Conservation (phyloP, 306 rosid genomes). For the Lathyrus aphaca region DNA sequence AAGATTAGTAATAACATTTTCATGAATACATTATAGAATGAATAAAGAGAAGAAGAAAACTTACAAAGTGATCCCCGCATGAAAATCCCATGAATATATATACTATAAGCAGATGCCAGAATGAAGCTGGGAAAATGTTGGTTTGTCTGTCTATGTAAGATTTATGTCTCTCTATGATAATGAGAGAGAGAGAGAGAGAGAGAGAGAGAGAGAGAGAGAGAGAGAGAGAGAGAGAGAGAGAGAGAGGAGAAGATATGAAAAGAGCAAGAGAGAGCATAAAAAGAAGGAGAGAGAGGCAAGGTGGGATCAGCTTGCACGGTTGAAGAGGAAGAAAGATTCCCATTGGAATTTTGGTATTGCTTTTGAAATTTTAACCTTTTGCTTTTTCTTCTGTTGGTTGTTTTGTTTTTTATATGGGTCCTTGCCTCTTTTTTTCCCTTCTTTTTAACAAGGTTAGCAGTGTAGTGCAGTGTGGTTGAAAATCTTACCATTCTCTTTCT, state of each 20-base stretch:
- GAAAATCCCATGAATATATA: slow-evolving; percentile 59
- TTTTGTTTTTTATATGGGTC: slow-evolving; percentile 47
- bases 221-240: slow-evolving; percentile 48
- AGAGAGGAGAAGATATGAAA: slow-evolving; percentile 47
- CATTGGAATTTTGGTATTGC: slow-evolving; percentile 56
- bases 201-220: slow-evolving; percentile 53
- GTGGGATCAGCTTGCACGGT: slow-evolving; percentile 53
- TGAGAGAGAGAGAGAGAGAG: slow-evolving; percentile 21
- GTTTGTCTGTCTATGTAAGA: slow-evolving; percentile 41
- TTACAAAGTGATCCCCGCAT: slow-evolving; percentile 54
- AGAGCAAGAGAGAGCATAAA: slow-evolving; percentile 52
- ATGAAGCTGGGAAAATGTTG: slow-evolving; percentile 49
- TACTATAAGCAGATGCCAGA: slow-evolving; percentile 40
- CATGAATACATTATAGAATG: slow-evolving; percentile 6
- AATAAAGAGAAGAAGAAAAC: slow-evolving; percentile 35
- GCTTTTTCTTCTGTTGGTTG: slow-evolving; percentile 42
- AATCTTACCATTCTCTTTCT: slow-evolving; percentile 31
- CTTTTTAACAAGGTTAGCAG: slow-evolving; percentile 52
- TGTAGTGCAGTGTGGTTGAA: slow-evolving; percentile 46
- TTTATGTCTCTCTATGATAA: slow-evolving; percentile 21
- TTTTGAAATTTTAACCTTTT: slow-evolving; percentile 52
- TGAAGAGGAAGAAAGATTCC: slow-evolving; percentile 72
- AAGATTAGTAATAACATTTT: slow-evolving; percentile 12
- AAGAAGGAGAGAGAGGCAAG: slow-evolving; percentile 54
- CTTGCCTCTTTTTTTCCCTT: slow-evolving; percentile 47